These are phyloP conservation scores for Ramalina intermedia DNA, from an alignment of 495 filamentous ascomycete species.

Conservation along the genomic window DNA sequence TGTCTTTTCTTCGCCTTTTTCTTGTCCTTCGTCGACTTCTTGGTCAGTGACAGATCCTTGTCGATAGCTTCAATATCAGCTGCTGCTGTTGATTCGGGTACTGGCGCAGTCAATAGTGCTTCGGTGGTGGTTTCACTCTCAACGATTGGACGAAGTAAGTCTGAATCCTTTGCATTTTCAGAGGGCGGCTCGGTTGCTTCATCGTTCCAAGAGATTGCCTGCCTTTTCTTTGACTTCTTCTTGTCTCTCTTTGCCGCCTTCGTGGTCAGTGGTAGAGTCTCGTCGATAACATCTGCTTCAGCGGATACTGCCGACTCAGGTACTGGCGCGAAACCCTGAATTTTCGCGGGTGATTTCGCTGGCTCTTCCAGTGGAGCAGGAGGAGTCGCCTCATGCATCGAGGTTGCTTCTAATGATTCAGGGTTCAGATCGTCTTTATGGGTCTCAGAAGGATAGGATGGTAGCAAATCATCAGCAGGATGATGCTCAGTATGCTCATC, in stretches of 20 bases:
- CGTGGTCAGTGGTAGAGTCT: slow-evolving; percentile 9
- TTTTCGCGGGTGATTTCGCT: too few relatives aligned
- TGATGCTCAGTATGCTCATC: too few relatives aligned
- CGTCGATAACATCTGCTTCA: neutral
- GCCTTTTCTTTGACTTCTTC: slow-evolving; percentile 27
- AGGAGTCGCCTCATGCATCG: too few relatives aligned
- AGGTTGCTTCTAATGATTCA: too few relatives aligned
- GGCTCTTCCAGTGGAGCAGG: too few relatives aligned
- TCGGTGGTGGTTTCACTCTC: too few relatives aligned
- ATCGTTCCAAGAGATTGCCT: slow-evolving; percentile 8
- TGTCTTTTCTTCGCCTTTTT: slow-evolving; percentile 32
- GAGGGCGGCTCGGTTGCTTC: neutral
- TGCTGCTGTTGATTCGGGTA: slow-evolving; percentile 4
- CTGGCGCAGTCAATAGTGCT: neutral
- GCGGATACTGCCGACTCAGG: neutral
- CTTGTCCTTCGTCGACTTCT: slow-evolving; percentile 20
- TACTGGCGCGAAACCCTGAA: too few relatives aligned
- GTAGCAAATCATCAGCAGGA: too few relatives aligned
- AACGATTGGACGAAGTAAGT: too few relatives aligned
- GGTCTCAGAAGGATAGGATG: too few relatives aligned
- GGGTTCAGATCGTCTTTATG: too few relatives aligned
- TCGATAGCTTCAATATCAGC: slow-evolving; percentile 1
- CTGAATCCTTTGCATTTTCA: too few relatives aligned
- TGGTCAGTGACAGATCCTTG: slow-evolving; percentile 2
- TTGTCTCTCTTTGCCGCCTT: slow-evolving; percentile 18